Base-by-base conservation (phyloP, 306 rosid species). In the Senna tora region DNA sequence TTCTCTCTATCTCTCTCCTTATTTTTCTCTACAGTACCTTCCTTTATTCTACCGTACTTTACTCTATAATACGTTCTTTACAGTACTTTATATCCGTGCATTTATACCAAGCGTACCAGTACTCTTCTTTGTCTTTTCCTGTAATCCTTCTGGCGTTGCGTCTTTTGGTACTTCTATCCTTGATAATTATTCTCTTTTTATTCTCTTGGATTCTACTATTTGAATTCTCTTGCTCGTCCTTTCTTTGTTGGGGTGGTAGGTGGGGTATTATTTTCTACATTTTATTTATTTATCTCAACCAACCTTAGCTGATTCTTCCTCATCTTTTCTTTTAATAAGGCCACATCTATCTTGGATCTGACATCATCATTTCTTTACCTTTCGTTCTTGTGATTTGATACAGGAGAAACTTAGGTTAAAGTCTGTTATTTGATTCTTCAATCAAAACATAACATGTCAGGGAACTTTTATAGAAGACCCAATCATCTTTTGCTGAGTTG, bases 161-260 rank as follows among this genome's bases (percentile, higher is more conserved):
- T 38, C 0, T 47, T 43, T 64, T 21, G 5, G 42, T 64, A 39
- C 39, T 7, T 13, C 39, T 25, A 21, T 21, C 53, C 1, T 3
- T 62, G 8, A 5, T 42, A 21, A 9, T 52, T 33, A 16, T 52
- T 17, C 33, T 42, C 49, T 28, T 30, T 43, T 16, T 25, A 13
- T 41, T 65, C 57, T 74, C 42, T 42, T 60, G 67, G 25, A 60
- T 60, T 34, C 67, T 60, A 60, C 16, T 16, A 36, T 17, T 60
- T 36, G 67, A 60, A 36, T 59, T 59, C 55, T 53, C 22, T 45
- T 59, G 25, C 50, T 19, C 47, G 22, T 30, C 66, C 65, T 65
- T 74, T 65, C 57, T 41, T 59, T 74, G 41, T 70, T 55, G 43
- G 66, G 75, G 8, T 56, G 16, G 43, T 28, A 36, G 56, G n/a